phyloP scores from a whole-genome alignment of 495 filamentous ascomycete species.

The Immersiella caudata region DNA sequence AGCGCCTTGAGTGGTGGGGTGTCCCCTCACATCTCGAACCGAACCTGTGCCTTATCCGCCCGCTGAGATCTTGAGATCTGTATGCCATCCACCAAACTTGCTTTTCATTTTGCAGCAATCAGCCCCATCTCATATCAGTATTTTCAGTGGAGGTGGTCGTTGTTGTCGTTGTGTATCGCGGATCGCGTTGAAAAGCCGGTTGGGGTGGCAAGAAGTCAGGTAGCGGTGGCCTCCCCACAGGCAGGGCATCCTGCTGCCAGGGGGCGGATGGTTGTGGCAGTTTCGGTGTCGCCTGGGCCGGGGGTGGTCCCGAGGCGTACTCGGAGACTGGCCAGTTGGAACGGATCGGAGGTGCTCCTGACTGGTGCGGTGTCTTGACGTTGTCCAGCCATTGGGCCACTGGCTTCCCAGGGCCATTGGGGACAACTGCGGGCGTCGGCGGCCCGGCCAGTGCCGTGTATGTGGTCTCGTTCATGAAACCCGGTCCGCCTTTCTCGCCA shows the following conservation, averaged over 20 bases:
- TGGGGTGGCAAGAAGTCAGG: slow-evolving; percentile 16
- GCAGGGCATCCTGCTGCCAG: not conserved
- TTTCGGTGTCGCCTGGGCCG: not conserved
- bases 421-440: slow-evolving; percentile 12
- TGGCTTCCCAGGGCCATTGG: slow-evolving; percentile 19
- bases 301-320: slow-evolving; percentile 15
- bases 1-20: not conserved
- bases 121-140: not conserved
- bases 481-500: not conserved
- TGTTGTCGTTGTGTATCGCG: slow-evolving; percentile 28
- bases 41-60: no score
- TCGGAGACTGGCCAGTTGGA: slow-evolving; percentile 21
- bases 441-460: slow-evolving; percentile 28
- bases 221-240: not conserved
- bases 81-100: no score
- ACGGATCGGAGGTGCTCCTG: not conserved
- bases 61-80: no score
- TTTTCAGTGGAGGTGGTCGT: slow-evolving; percentile 18
- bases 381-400: slow-evolving; percentile 26
- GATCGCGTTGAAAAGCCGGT: slow-evolving; percentile 17
- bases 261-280: not conserved
- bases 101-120: not conserved
- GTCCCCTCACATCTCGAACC: not conserved
- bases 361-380: slow-evolving; percentile 26
- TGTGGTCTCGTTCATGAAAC: slow-evolving; percentile 28